These are phyloP conservation scores for Leccinum variicolor DNA, from an alignment of 768 basidiomycete genomes.

Conservation along the genomic window DNA sequence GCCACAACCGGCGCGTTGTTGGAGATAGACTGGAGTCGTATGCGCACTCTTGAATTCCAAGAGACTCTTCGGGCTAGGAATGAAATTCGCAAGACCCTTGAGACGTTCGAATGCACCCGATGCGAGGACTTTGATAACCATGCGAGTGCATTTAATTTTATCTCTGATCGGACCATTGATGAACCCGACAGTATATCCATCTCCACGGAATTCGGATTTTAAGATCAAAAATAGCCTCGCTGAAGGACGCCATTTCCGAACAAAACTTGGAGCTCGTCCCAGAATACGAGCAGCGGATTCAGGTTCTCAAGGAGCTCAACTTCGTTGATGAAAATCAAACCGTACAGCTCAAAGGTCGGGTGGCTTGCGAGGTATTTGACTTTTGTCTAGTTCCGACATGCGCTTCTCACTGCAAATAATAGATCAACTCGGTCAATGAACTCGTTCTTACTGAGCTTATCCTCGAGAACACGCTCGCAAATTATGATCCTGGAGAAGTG, in stretches of 20 bases:
- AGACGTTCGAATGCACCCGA: constrained; percentile 44
- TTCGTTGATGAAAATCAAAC: constrained; percentile 97
- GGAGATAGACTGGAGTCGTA: constrained; percentile 83
- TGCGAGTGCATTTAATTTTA: constrained; percentile 44
- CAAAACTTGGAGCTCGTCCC: constrained; percentile 96
- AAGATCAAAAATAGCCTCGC: constrained; percentile 64
- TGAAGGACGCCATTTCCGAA: constrained; percentile 88
- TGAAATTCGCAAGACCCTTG: constrained; percentile 41
- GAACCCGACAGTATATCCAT: constrained; percentile 57
- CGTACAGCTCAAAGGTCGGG: constrained; percentile 91
- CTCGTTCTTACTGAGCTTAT: constrained; percentile 96
- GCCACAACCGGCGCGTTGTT: constrained; percentile 41
- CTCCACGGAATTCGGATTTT: constrained; percentile 77
- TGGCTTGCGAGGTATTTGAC: constrained; percentile 85
- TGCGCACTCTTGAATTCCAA: constrained; percentile 89
- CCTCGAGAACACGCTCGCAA: constrained; percentile 88
- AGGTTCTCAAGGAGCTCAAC: constrained; percentile 84
- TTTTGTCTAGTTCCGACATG: not conserved
- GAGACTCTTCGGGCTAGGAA: constrained; percentile 67
- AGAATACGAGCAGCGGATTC: constrained; percentile 93
- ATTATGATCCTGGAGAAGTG: constrained; percentile 92
- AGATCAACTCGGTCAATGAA: constrained; percentile 99
- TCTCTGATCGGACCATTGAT: constrained; percentile 6
- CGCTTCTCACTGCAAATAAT: constrained; percentile 4
- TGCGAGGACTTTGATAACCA: constrained; percentile 74